A percentile compares a stretch with the other conserved stretches of the same genome.
Evolutionary conservation across 805 yeast genomes (phyloP).

Genomic region (Candida piceae): DNA sequence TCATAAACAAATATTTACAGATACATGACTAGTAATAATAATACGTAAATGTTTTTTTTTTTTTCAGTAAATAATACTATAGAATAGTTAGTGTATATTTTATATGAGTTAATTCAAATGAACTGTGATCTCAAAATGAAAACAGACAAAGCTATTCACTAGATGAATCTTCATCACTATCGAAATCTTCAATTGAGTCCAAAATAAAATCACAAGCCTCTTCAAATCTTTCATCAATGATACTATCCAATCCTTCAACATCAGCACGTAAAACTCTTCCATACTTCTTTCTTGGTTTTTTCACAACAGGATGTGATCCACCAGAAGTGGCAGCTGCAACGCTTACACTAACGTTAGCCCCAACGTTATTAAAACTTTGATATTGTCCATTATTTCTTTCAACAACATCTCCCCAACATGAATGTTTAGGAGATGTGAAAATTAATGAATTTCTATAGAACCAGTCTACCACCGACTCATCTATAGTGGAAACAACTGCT

Average conservation of each 20-base stretch:
- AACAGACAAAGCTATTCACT: not conserved
- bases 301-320: constrained; percentile 26
- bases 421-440: constrained; percentile 68
- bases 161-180: constrained; percentile 25
- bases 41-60: too few species aligned
- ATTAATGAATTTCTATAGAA: constrained; percentile 80
- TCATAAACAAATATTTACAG: too few species aligned
- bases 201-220: constrained; percentile 81
- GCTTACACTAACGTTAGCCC: not conserved
- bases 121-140: too few species aligned
- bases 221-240: constrained; percentile 74
- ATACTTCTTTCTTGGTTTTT: constrained; percentile 82
- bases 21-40: too few species aligned
- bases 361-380: not conserved
- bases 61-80: too few species aligned
- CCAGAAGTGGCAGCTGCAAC: not conserved
- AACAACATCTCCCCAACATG: constrained; percentile 63
- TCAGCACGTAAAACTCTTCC: constrained; percentile 82
- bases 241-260: constrained; percentile 67
- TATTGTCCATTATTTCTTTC: constrained; percentile 24
- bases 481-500: constrained; percentile 80
- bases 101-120: too few species aligned
- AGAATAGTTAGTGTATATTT: too few species aligned
- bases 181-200: constrained; percentile 71
- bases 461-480: constrained; percentile 90